Evolutionary conservation across 768 basidiomycete genomes (phyloP).

Genomic region (Lentinula lateritia): DNA sequence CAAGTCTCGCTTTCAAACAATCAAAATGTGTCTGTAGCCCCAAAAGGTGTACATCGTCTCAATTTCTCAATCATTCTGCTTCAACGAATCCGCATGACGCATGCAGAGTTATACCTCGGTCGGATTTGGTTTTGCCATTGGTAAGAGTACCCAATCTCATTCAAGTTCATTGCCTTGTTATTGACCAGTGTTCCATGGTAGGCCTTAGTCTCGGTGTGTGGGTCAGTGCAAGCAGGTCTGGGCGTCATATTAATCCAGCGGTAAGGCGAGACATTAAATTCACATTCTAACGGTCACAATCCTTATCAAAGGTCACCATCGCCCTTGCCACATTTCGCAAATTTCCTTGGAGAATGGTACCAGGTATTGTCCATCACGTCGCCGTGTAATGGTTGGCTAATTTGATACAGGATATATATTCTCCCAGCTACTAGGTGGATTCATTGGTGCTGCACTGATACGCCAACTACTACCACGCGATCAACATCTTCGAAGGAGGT

Average conservation of each 20-base stretch:
- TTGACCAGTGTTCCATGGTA: conserved; percentile 8
- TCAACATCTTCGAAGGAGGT: conserved; percentile 61
- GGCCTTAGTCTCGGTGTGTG: conserved; percentile 44
- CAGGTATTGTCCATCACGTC: conserved; percentile 23
- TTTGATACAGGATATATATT: conserved; percentile 42
- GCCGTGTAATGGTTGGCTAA: neutral
- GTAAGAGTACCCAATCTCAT: conserved; percentile 15
- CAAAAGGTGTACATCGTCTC: conserved; percentile 39
- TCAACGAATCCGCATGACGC: neutral
- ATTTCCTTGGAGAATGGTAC: conserved; percentile 81
- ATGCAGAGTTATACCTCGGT: conserved; percentile 35
- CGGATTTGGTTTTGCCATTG: conserved; percentile 39
- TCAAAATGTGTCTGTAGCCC: conserved; percentile 29
- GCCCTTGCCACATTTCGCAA: conserved; percentile 61
- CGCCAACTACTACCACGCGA: conserved; percentile 66
- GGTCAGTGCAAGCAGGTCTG: conserved; percentile 42
- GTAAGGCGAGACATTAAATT: conserved; percentile 13
- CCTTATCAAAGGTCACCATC: conserved; percentile 53
- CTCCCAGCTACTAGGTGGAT: conserved; percentile 59
- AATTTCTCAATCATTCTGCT: neutral
- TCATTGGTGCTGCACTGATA: conserved; percentile 63
- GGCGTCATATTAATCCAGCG: conserved; percentile 40
- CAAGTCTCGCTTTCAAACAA: conserved; percentile 42
- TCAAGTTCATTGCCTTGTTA: neutral
- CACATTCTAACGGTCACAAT: too few relatives aligned